These are phyloP conservation scores for Funneliformis caledonium DNA, from an alignment of 371 early-diverging fungal species.

Conservation along the genomic window DNA sequence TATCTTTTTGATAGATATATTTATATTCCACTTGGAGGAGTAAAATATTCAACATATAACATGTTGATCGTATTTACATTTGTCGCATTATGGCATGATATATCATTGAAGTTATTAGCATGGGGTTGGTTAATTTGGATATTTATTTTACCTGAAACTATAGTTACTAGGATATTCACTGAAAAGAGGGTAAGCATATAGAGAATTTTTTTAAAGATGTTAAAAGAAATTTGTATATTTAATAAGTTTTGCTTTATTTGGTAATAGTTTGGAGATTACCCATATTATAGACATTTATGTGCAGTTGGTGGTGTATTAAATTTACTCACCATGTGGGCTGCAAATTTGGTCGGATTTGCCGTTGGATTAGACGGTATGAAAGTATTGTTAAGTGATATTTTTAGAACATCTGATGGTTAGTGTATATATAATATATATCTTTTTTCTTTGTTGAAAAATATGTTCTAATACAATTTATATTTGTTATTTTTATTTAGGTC, in stretches of 20 bases:
- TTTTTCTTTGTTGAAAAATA: constrained; percentile 42
- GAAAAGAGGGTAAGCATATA: constrained; percentile 50
- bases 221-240: not conserved
- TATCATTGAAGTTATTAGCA: constrained; percentile 77
- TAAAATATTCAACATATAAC: constrained; percentile 65
- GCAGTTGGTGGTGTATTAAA: constrained; percentile 86
- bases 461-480: not conserved
- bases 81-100: constrained; percentile 96
- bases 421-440: not conserved
- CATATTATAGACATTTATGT: constrained; percentile 79
- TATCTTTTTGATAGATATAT: constrained; percentile 62
- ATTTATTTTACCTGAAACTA: constrained; percentile 84
- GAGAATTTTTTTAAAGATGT: too few species aligned
- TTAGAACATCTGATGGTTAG: constrained; percentile 53
- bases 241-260: not conserved
- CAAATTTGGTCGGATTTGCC: constrained; percentile 94
- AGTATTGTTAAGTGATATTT: constrained; percentile 60
- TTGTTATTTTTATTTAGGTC: constrained; percentile 47
- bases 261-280: constrained; percentile 59
- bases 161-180: constrained; percentile 68
- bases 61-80: constrained; percentile 88
- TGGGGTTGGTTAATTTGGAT: constrained; percentile 94
- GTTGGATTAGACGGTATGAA: constrained; percentile 86
- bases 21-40: constrained; percentile 91
- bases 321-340: constrained; percentile 92